These are phyloP conservation scores for Dactylellina cionopaga DNA, from an alignment of 2,329 filamentous ascomycete species.

Conservation along the genomic window DNA sequence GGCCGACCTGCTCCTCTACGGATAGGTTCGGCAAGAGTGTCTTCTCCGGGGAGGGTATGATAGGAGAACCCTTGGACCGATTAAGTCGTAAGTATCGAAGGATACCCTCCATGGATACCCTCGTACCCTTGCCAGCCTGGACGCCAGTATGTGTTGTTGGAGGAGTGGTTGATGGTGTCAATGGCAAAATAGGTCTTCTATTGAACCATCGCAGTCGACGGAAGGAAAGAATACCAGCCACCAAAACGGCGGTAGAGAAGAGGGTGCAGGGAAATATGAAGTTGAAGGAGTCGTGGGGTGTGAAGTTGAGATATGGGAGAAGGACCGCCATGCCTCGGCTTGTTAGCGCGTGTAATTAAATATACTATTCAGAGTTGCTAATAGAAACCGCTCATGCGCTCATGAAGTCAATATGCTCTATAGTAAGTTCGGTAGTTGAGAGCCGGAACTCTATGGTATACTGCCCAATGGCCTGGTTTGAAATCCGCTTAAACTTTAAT, in stretches of 20 bases:
- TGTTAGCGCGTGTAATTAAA: neutral
- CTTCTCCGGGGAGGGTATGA: constrained; percentile 60
- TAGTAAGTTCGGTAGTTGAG: constrained; percentile 31
- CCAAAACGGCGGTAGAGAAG: constrained; percentile 32
- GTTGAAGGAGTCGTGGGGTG: constrained; percentile 19
- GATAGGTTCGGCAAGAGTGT: constrained; percentile 59
- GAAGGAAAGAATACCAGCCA: constrained; percentile 31
- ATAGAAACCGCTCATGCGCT: neutral
- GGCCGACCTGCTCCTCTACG: constrained; percentile 59
- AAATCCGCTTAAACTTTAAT: constrained; percentile 4
- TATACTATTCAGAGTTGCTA: constrained; percentile 2
- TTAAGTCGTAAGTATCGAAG: constrained; percentile 13
- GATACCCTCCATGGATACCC: constrained; percentile 7
- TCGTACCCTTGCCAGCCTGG: neutral
- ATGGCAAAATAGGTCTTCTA: constrained; percentile 1
- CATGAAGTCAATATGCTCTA: constrained; percentile 16
- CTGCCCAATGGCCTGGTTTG: neutral
- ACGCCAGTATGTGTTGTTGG: constrained; percentile 31
- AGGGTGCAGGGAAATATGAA: constrained; percentile 21
- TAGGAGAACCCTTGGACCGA: constrained; percentile 20
- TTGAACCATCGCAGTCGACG: constrained; percentile 28
- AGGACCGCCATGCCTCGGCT: constrained; percentile 27
- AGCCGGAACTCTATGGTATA: constrained; percentile 17
- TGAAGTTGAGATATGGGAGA: constrained; percentile 40
- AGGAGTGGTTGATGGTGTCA: neutral